These are phyloP conservation scores for Phoma sp. DNA, from an alignment of 2,329 filamentous ascomycete genomes.

Conservation along the genomic window DNA sequence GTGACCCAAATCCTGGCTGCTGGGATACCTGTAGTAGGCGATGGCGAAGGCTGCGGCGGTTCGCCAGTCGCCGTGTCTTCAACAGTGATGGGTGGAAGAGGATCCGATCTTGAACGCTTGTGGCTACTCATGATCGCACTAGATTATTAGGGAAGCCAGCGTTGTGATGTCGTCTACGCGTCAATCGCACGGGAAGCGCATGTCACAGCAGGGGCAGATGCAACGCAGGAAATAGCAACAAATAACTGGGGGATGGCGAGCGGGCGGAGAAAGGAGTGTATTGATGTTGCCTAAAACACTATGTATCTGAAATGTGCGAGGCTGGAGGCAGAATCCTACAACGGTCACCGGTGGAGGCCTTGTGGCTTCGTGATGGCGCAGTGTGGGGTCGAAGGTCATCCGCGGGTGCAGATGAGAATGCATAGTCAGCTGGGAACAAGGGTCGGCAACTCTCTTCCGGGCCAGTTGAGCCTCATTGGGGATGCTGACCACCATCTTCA, in stretches of 20 bases:
- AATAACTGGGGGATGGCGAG: neutral
- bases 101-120: conserved; percentile 23
- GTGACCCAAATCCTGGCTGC: neutral
- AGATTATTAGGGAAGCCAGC: neutral
- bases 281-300: conserved; percentile 3
- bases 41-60: conserved; percentile 30
- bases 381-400: conserved; percentile 15
- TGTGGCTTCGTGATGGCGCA: conserved; percentile 9
- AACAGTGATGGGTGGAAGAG: conserved; percentile 43
- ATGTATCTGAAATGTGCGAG: neutral
- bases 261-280: neutral
- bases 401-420: conserved; percentile 2
- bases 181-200: neutral
- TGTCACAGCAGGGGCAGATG: conserved; percentile 4
- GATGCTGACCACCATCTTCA: conserved; percentile 2
- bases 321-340: conserved; percentile 3
- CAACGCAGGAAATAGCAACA: conserved; percentile 4
- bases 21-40: conserved; percentile 26
- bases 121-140: conserved; percentile 9
- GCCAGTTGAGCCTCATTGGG: conserved; percentile 4
- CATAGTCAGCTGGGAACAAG: conserved; percentile 11
- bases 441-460: conserved; percentile 9
- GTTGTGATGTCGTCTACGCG: neutral
- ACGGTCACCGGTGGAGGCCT: conserved; percentile 10
- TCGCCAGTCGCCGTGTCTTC: conserved; percentile 40